These are phyloP conservation scores for Pezicula neosporulosa DNA, from an alignment of 2,329 filamentous ascomycete species.

Conservation along the genomic window DNA sequence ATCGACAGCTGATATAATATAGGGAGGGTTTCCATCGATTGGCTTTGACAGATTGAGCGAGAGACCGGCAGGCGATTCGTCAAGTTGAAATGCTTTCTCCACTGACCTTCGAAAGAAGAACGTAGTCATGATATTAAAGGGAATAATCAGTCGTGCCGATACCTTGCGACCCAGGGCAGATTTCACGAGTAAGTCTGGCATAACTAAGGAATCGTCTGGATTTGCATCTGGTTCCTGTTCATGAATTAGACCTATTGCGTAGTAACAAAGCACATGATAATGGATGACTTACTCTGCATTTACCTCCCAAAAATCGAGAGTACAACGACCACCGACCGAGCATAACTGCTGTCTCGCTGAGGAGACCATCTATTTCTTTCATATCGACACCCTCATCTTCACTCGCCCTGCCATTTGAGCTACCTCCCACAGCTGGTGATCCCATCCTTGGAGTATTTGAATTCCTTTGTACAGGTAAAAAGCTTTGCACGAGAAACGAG, in stretches of 20 bases:
- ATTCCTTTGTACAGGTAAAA: conserved; percentile 67
- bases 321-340: conserved; percentile 91
- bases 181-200: conserved; percentile 72
- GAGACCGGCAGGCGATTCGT: conserved; percentile 79
- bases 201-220: conserved; percentile 53
- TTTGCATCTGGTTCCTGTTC: conserved; percentile 47
- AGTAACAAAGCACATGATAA: conserved; percentile 12
- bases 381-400: conserved; percentile 95
- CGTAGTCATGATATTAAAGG: conserved; percentile 89
- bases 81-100: conserved; percentile 95
- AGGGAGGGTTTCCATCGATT: conserved; percentile 76
- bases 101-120: conserved; percentile 97
- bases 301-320: conserved; percentile 80
- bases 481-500: conserved; percentile 94
- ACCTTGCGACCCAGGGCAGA: conserved; percentile 82
- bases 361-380: conserved; percentile 86
- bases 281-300: conserved; percentile 66
- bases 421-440: conserved; percentile 66
- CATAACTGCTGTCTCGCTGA: conserved; percentile 90
- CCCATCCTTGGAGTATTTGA: conserved; percentile 64
- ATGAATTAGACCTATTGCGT: conserved; percentile 27
- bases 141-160: conserved; percentile 65
- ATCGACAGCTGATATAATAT: conserved; percentile 92
- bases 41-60: conserved; percentile 71
- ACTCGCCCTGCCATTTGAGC: conserved; percentile 53